Evolutionary conservation across 495 filamentous ascomycete genomes (phyloP).

Genomic region (Aspergillus baeticus): DNA sequence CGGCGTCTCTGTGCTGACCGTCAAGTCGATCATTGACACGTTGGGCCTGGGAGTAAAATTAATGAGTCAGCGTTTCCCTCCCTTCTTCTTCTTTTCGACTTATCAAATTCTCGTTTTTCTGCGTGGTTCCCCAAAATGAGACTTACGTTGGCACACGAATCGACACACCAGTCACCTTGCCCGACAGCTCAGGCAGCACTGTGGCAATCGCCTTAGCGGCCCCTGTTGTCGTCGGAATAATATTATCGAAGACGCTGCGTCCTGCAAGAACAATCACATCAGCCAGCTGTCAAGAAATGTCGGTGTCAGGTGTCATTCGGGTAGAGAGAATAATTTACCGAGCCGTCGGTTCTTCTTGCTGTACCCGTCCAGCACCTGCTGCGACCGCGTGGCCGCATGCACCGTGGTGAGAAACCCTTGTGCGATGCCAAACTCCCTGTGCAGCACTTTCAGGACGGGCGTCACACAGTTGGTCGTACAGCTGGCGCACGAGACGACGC

Average conservation of each 20-base stretch:
- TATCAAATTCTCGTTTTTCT: no score
- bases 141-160: slow-evolving; percentile 37
- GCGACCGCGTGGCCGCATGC: slow-evolving; percentile 36
- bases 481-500: slow-evolving; percentile 34
- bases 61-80: neutral
- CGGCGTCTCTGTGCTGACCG: slow-evolving; percentile 31
- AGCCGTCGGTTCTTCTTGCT: slow-evolving; percentile 39
- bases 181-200: slow-evolving; percentile 30
- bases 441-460: slow-evolving; percentile 34
- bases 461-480: slow-evolving; percentile 39
- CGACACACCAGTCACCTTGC: slow-evolving; percentile 36
- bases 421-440: slow-evolving; percentile 28
- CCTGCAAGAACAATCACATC: slow-evolving; percentile 12
- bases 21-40: slow-evolving; percentile 39
- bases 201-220: slow-evolving; percentile 35
- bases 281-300: neutral
- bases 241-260: slow-evolving; percentile 35
- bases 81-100: neutral
- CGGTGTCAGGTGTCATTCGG: neutral
- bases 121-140: neutral
- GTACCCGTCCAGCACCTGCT: slow-evolving; percentile 38
- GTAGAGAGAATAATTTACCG: slow-evolving; percentile 16
- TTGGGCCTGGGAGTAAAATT: slow-evolving; percentile 36
- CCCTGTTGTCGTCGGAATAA: slow-evolving; percentile 36
- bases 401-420: slow-evolving; percentile 37